Conservation (phyloP, 1,284 basidiomycete species). For the Athelia sp. region DNA sequence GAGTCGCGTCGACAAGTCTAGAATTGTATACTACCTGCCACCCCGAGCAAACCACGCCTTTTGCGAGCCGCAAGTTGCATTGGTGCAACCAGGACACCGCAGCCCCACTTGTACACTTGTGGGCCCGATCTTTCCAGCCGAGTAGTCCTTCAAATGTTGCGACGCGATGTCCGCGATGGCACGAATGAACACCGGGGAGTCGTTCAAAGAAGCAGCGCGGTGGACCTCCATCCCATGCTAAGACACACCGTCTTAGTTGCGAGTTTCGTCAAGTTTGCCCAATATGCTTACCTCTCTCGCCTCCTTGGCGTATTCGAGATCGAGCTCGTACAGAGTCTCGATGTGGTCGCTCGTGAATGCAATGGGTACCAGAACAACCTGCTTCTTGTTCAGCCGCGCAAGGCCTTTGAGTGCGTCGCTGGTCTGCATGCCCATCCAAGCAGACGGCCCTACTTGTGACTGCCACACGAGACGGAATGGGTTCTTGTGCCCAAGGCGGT, state of each 20-base stretch:
- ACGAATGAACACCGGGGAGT: conserved; percentile 96
- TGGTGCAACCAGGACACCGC: conserved; percentile 92
- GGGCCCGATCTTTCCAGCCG: conserved; percentile 48
- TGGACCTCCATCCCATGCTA: conserved; percentile 90
- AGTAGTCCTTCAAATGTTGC: conserved; percentile 72
- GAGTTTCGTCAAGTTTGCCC: conserved; percentile 18
- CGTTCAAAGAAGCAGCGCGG: conserved; percentile 95
- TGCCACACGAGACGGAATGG: conserved; percentile 97
- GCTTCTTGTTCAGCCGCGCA: conserved; percentile 84
- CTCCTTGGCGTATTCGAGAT: conserved; percentile 91
- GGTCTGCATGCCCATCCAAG: conserved; percentile 99
- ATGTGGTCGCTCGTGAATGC: conserved; percentile 99
- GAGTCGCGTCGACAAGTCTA: no score
- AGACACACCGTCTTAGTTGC: conserved; percentile 10
- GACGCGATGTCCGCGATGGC: conserved; percentile 91
- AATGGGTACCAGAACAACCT: conserved; percentile 88
- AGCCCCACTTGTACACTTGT: conserved; percentile 81
- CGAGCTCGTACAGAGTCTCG: conserved; percentile 96
- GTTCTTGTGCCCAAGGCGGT: conserved; percentile 72
- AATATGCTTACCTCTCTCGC: conserved; percentile 91
- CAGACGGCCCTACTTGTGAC: conserved; percentile 93
- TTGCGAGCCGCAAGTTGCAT: conserved; percentile 80
- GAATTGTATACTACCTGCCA: conserved; percentile 30
- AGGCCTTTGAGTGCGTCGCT: conserved; percentile 89
- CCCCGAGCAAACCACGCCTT: conserved; percentile 84